These are phyloP conservation scores for Entoloma clypeatum DNA, from an alignment of 1,284 basidiomycete genomes.

Conservation along the genomic window DNA sequence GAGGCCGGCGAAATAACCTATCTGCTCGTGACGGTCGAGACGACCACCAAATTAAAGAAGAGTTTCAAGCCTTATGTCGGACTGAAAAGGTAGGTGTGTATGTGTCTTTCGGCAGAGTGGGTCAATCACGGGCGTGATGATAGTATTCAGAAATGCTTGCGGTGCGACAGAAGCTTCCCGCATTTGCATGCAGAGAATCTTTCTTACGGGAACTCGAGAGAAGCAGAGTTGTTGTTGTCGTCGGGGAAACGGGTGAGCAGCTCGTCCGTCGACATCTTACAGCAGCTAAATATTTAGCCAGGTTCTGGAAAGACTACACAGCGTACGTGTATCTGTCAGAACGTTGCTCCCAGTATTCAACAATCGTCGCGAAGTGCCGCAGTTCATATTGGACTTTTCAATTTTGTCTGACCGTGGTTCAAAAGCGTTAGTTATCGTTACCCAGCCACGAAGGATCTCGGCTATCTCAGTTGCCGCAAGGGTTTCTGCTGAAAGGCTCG, in stretches of 20 bases:
- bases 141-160: constrained; percentile 58
- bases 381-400: constrained; percentile 85
- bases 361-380: constrained; percentile 56
- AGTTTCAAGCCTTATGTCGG: constrained; percentile 47
- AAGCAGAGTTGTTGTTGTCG: constrained; percentile 75
- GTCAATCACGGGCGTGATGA: not conserved
- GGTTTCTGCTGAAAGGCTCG: constrained; percentile 81
- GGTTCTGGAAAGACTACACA: constrained; percentile 92
- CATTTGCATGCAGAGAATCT: constrained; percentile 61
- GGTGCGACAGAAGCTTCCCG: constrained; percentile 66
- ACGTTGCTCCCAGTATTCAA: not conserved
- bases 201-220: constrained; percentile 61
- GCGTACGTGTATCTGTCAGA: constrained; percentile 38
- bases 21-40: constrained; percentile 39
- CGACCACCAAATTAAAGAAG: constrained; percentile 50
- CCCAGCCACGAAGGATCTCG: constrained; percentile 87
- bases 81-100: constrained; percentile 34
- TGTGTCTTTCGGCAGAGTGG: not conserved
- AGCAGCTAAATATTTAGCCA: constrained; percentile 22
- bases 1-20: constrained; percentile 16
- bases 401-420: constrained; percentile 64
- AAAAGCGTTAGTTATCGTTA: constrained; percentile 77
- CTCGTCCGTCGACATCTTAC: not conserved
- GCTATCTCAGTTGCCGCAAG: constrained; percentile 88
- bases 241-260: constrained; percentile 72